A percentile compares a stretch with the other conserved stretches of the same genome.
These are phyloP conservation scores for Blastocystis hominis DNA, from an alignment of 352 stramenopile genomes.

Conservation along the genomic window DNA sequence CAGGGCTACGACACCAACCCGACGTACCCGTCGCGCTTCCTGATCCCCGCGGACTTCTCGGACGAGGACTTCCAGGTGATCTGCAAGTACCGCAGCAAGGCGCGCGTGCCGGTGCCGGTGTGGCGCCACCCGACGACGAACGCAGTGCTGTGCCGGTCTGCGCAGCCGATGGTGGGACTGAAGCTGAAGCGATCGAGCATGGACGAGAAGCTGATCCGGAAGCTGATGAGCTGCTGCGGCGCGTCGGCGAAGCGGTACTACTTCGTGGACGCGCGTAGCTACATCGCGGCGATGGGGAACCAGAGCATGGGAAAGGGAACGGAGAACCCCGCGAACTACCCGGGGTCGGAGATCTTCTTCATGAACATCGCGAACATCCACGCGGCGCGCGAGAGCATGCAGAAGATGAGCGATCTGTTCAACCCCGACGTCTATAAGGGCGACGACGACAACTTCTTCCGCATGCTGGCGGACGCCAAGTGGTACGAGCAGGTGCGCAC, in stretches of 20 bases:
- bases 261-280: constrained; percentile 75
- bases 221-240: constrained; percentile 70
- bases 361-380: constrained; percentile 98
- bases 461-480: constrained; percentile 79
- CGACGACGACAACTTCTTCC: constrained; percentile 80
- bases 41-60: constrained; percentile 79
- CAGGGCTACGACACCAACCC: constrained; percentile 63
- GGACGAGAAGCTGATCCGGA: constrained; percentile 79
- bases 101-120: constrained; percentile 78
- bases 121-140: constrained; percentile 79
- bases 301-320: constrained; percentile 78
- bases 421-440: constrained; percentile 63
- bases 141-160: constrained; percentile 79
- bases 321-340: constrained; percentile 87
- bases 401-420: constrained; percentile 67
- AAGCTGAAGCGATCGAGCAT: constrained; percentile 77
- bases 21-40: constrained; percentile 84
- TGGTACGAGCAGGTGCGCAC: constrained; percentile 87
- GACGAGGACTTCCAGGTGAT: constrained; percentile 77
- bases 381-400: constrained; percentile 81
- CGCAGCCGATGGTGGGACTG: constrained; percentile 86
- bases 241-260: constrained; percentile 59
- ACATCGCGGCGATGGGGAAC: constrained; percentile 74
- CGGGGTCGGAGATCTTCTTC: constrained; percentile 81
- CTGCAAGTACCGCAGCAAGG: constrained; percentile 80